These are phyloP conservation scores for Epichloe gansuensis DNA, from an alignment of 2,329 filamentous ascomycete genomes.

Conservation along the genomic window DNA sequence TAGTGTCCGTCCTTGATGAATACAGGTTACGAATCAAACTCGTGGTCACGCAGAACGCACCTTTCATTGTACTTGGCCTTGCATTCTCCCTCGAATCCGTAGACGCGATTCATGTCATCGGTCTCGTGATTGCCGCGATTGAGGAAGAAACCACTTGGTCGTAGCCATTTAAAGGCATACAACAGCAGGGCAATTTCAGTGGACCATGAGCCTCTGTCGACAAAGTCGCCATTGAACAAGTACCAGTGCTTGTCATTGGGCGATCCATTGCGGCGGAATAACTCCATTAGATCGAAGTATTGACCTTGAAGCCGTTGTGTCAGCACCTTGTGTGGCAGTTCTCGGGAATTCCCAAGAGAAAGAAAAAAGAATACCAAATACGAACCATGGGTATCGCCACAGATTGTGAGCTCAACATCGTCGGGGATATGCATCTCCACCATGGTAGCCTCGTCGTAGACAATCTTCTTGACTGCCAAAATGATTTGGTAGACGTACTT, in stretches of 20 bases:
- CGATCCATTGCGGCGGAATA: conserved; percentile 81
- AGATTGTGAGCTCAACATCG: conserved; percentile 76
- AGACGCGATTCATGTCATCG: conserved; percentile 97
- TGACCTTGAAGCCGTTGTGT: conserved; percentile 47
- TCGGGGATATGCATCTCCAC: conserved; percentile 76
- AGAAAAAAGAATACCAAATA: conserved; percentile 4
- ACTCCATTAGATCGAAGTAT: conserved; percentile 93
- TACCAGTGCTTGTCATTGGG: conserved; percentile 83
- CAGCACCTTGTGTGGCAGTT: background rate
- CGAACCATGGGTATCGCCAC: conserved; percentile 89
- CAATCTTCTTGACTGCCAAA: conserved; percentile 74
- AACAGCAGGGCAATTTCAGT: conserved; percentile 89
- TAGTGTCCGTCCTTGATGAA: background rate
- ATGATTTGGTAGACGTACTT: conserved; percentile 99
- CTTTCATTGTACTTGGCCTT: conserved; percentile 94
- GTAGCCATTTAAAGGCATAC: conserved; percentile 94
- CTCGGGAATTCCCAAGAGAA: background rate
- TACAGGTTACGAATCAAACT: background rate
- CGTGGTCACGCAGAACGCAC: conserved; percentile 10
- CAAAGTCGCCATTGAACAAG: conserved; percentile 97
- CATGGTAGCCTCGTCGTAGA: conserved; percentile 92
- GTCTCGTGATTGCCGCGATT: conserved; percentile 99
- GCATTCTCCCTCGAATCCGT: conserved; percentile 97
- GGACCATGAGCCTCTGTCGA: conserved; percentile 95
- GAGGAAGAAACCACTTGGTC: conserved; percentile 78